Evolutionary conservation across 345 rosid species (phyloP), one percentile per base, ranked within the genome.

Genomic region (Hibiscus syriacus): DNA sequence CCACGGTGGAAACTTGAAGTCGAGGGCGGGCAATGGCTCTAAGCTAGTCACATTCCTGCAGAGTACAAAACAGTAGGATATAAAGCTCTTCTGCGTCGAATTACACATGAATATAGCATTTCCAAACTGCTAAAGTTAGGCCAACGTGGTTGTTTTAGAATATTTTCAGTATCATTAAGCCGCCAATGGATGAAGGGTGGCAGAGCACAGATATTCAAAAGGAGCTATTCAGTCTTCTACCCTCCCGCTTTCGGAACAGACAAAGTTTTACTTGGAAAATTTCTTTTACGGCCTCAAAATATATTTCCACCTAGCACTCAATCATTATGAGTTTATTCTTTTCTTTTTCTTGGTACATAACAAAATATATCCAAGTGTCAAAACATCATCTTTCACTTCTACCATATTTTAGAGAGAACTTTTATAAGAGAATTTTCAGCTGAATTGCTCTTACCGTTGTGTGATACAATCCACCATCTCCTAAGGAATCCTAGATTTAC

Each of bases 41-140:
- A 50, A 93, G 94, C 78, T 89, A 89, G 73, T 93, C 98, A 79
- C 98, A 93, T 77, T 93, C 98, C 97, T 93, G 83, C 70, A 81
- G 49, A 48, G 49, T 49, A 22, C 41, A 72, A 57, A 52, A 74
- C 30, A 55, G 65, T 77, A 48, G 30, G 9, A 59, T 57, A 67
- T 39, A 58, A 41, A 19, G 3, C 48, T 38, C 8, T n/a, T 6
- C 43, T 39, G 45, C 22, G 61, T 5, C 45, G 30, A 55, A 36
- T 63, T 60, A 38, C 30, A 60, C 41, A 12, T 25, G 39, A 43
- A 55, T n/a, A n/a, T n/a, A 68, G 52, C 25, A 71, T 41, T 67
- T 67, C 14, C n/a, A 49, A 56, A 64, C 65, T 8, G 20, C 45
- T 34, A 5, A 62, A 50, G n/a, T 22, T 22, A 39, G 20, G 5